phyloP scores from a whole-genome alignment of 495 filamentous ascomycete genomes.

The Penicillium odoratum region DNA sequence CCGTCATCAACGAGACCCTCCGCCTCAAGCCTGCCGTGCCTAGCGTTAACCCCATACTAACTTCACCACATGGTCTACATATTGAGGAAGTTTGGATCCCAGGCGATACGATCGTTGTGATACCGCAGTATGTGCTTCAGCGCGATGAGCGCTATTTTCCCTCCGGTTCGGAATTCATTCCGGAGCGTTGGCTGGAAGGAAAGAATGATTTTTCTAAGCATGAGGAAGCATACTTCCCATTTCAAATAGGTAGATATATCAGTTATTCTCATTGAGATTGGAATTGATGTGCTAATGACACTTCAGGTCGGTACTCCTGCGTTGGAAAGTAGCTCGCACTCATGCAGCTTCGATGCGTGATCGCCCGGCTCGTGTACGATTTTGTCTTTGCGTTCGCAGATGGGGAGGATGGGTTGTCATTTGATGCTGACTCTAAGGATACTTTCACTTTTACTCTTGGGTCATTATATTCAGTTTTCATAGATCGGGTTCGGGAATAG shows the following conservation, averaged over 20 bases:
- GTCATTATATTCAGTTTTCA: neutral
- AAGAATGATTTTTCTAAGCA: conserved; percentile 42
- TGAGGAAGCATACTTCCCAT: conserved; percentile 51
- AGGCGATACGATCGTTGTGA: conserved; percentile 26
- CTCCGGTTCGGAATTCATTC: conserved; percentile 47
- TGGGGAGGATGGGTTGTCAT: conserved; percentile 4
- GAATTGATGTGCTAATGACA: neutral
- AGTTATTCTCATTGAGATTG: neutral
- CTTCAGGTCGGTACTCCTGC: conserved; percentile 6
- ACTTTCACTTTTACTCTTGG: conserved; percentile 8
- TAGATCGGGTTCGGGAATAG: neutral
- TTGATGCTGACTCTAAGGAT: conserved; percentile 8
- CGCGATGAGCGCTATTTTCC: conserved; percentile 29
- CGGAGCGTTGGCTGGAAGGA: conserved; percentile 51
- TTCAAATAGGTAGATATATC: conserved; percentile 36
- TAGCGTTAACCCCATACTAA: conserved; percentile 36
- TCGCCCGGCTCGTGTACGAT: conserved; percentile 2
- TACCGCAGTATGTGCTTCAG: conserved; percentile 34
- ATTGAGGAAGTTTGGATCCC: conserved; percentile 31
- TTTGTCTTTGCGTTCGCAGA: conserved; percentile 9
- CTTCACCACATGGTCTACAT: conserved; percentile 26
- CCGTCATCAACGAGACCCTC: conserved; percentile 55
- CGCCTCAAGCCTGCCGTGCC: conserved; percentile 51
- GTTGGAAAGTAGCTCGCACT: conserved; percentile 11
- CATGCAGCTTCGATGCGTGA: conserved; percentile 7